These are phyloP conservation scores for Gaeumannomyces tritici DNA, from an alignment of 2,329 filamentous ascomycete genomes.

Conservation along the genomic window DNA sequence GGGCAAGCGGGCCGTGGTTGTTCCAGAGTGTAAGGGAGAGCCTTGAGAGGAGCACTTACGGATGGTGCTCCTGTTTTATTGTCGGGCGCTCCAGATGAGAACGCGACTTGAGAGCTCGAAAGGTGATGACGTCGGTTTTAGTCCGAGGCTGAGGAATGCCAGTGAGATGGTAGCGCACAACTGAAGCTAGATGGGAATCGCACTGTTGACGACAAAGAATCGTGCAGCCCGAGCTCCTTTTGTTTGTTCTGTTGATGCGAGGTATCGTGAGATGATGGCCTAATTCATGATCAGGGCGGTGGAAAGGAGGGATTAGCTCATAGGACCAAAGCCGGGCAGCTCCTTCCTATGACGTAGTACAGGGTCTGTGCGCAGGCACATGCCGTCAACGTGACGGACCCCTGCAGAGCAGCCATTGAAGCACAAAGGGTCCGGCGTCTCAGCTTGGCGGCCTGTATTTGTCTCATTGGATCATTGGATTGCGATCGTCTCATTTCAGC, in stretches of 20 bases:
- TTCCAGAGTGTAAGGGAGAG: background rate
- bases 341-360: background rate
- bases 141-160: background rate
- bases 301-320: background rate
- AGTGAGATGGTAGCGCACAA: background rate
- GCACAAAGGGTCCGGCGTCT: background rate
- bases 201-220: background rate
- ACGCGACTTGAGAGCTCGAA: background rate
- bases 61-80: background rate
- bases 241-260: background rate
- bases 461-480: background rate
- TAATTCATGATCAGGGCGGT: background rate
- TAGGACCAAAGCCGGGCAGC: background rate
- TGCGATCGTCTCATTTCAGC: background rate
- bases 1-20: background rate
- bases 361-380: background rate
- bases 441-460: background rate
- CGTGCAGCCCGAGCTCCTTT: background rate
- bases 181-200: background rate
- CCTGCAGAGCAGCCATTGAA: background rate
- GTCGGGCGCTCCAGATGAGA: too few species aligned
- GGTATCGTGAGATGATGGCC: background rate
- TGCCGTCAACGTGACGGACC: background rate
- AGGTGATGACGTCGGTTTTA: background rate
- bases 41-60: background rate